phyloP scores from a whole-genome alignment of 768 basidiomycete genomes.

The Pleurotus sapidus region DNA sequence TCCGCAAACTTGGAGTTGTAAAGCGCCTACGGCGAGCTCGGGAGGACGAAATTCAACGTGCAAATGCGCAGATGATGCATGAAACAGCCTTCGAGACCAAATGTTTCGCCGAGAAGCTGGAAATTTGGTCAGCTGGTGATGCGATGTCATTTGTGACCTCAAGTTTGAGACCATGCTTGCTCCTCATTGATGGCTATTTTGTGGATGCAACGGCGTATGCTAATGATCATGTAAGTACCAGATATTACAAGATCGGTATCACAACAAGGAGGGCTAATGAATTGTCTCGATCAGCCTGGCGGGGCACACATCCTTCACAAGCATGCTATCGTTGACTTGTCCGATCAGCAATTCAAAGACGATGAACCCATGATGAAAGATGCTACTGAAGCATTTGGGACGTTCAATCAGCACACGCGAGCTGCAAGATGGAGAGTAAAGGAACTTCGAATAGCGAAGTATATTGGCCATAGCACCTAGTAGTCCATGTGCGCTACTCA shows the following conservation, averaged over 20 bases:
- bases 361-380: slow-evolving; percentile 26
- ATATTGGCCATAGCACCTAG: too few species aligned
- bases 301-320: slow-evolving; percentile 51
- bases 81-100: slow-evolving; percentile 24
- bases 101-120: slow-evolving; percentile 19
- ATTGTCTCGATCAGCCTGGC: slow-evolving; percentile 48
- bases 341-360: slow-evolving; percentile 19
- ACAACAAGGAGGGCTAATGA: not conserved
- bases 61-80: slow-evolving; percentile 42
- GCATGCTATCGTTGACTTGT: slow-evolving; percentile 24
- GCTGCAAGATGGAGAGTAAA: slow-evolving; percentile 47
- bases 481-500: too few species aligned
- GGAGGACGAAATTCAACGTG: slow-evolving; percentile 46
- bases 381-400: slow-evolving; percentile 68
- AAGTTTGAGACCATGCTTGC: slow-evolving; percentile 37
- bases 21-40: slow-evolving; percentile 47
- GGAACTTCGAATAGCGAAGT: slow-evolving; percentile 46
- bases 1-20: slow-evolving; percentile 47
- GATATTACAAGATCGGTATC: not conserved
- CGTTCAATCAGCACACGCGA: slow-evolving; percentile 68
- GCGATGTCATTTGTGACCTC: slow-evolving; percentile 30
- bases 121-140: slow-evolving; percentile 37
- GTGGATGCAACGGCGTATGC: slow-evolving; percentile 63
- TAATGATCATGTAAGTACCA: slow-evolving; percentile 62
- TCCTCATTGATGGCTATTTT: slow-evolving; percentile 59